Evolutionary conservation across 441 rosid genomes (phyloP).

Genomic region (Eruca vesicaria): DNA sequence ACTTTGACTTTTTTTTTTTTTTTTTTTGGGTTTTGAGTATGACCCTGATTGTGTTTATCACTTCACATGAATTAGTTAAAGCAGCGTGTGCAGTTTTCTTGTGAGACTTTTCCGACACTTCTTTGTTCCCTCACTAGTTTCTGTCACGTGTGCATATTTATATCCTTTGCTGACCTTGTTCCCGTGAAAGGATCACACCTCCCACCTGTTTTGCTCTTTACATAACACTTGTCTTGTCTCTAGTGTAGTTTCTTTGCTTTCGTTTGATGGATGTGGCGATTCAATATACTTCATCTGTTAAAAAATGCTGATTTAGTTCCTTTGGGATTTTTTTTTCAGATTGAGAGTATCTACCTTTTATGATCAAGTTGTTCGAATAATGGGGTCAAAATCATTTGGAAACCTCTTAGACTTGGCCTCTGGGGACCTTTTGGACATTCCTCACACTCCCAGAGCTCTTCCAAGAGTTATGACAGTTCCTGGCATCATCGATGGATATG

Average conservation of each 20-base stretch:
- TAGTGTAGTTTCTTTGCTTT: neutral
- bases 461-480: conserved; percentile 84
- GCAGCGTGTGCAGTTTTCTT: neutral
- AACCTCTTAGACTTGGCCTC: conserved; percentile 63
- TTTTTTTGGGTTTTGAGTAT: neutral
- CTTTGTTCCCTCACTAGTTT: neutral
- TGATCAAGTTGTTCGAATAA: conserved; percentile 29
- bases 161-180: neutral
- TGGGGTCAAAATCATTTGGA: conserved; percentile 70
- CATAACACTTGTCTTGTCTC: neutral
- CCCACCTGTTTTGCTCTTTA: neutral
- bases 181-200: neutral
- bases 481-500: conserved; percentile 71
- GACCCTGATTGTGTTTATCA: neutral
- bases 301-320: neutral
- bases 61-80: neutral
- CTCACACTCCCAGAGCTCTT: conserved; percentile 70
- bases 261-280: neutral
- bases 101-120: neutral
- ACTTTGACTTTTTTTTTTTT: neutral
- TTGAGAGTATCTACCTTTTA: conserved; percentile 17
- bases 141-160: neutral
- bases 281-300: neutral
- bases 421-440: conserved; percentile 68
- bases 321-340: neutral